Percentiles rank a stretch among this genome's conserved stretches.
Conservation (phyloP, 2,329 filamentous ascomycete species). For the Chrysoporthe deuterocubensis region DNA sequence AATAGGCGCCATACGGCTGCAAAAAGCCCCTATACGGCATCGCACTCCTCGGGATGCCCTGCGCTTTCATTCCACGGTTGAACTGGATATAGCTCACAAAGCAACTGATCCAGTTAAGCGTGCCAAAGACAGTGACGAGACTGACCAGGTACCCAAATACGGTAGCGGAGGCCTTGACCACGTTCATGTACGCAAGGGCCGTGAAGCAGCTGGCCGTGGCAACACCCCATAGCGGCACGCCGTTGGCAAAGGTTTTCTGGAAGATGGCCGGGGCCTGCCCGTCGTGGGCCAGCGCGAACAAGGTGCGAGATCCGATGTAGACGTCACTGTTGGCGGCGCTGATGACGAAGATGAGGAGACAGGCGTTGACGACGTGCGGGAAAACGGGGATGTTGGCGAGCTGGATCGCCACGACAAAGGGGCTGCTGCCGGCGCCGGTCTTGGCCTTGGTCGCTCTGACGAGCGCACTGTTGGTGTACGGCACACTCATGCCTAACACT, state of each 20-base stretch:
- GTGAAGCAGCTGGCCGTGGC: no score
- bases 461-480: constrained; percentile 47
- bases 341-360: constrained; percentile 62
- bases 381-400: constrained; percentile 56
- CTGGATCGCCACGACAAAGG: constrained; percentile 33
- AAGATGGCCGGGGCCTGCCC: no score
- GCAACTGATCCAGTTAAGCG: constrained; percentile 49
- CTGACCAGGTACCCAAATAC: constrained; percentile 50
- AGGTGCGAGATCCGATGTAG: constrained; percentile 33
- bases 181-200: constrained; percentile 29
- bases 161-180: constrained; percentile 39
- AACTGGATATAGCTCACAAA: constrained; percentile 46
- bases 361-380: constrained; percentile 63
- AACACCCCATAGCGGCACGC: no score
- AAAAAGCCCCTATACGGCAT: no score
- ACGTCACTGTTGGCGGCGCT: constrained; percentile 66
- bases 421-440: not conserved
- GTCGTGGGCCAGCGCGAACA: no score
- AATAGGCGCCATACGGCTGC: no score
- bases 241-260: no score
- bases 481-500: constrained; percentile 69
- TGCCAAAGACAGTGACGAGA: constrained; percentile 48
- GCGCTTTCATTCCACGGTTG: constrained; percentile 35
- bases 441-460: not conserved
- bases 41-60: not conserved